A percentile compares a stretch with the other conserved stretches of the same genome.
phyloP scores from a whole-genome alignment of 176 grass and related monocot species.

The Miscanthus lutarioriparius region DNA sequence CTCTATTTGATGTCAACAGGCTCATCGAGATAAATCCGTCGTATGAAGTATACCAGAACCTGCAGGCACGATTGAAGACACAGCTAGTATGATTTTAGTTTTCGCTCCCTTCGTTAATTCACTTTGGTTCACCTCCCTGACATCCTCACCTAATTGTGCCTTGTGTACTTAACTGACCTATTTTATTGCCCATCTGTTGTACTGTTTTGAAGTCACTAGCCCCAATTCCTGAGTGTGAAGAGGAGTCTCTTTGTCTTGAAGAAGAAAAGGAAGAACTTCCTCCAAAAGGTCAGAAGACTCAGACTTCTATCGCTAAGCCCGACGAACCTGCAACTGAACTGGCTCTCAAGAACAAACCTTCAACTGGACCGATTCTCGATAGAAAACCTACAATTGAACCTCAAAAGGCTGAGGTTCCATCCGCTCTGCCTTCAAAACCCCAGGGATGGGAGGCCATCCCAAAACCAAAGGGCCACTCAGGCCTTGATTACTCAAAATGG shows the following conservation, averaged over 20 bases:
- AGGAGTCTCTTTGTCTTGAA: slow-evolving; percentile 63
- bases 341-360: neutral
- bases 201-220: slow-evolving; percentile 67
- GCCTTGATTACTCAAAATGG: slow-evolving; percentile 95
- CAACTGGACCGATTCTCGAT: neutral
- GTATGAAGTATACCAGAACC: slow-evolving; percentile 80
- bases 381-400: slow-evolving; percentile 28
- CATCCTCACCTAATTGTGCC: neutral
- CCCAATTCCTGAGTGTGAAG: slow-evolving; percentile 84
- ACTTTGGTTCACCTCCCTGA: slow-evolving; percentile 9
- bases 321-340: slow-evolving; percentile 20
- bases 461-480: slow-evolving; percentile 92
- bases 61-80: slow-evolving; percentile 84
- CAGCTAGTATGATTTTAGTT: slow-evolving; percentile 71
- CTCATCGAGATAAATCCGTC: slow-evolving; percentile 86
- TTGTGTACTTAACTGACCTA: neutral
- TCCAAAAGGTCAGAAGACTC: slow-evolving; percentile 30
- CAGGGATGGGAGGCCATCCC: slow-evolving; percentile 63
- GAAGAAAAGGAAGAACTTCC: slow-evolving; percentile 50
- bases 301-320: neutral
- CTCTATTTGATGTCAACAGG: slow-evolving; percentile 94
- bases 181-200: slow-evolving; percentile 1
- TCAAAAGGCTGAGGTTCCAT: slow-evolving; percentile 23
- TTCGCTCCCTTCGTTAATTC: neutral
- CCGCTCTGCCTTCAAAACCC: slow-evolving; percentile 29